Evolutionary conservation across 2,329 filamentous ascomycete species (phyloP), one percentile per base, ranked within the genome.

Genomic region (Fusarium domesticum): DNA sequence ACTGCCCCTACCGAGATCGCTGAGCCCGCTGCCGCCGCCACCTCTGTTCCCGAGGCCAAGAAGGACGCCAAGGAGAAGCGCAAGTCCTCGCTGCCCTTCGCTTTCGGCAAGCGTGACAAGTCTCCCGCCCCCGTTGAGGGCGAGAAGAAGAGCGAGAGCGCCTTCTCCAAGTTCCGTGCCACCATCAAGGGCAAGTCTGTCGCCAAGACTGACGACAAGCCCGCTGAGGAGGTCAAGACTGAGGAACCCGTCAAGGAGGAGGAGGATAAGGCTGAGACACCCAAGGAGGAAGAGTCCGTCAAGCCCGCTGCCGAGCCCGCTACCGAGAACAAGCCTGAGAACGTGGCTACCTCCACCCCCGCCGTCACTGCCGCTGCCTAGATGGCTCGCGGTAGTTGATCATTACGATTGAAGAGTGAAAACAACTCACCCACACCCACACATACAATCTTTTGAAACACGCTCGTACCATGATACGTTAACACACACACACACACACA

Each of bases 51-150:
- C 48, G 81, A 83, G 70, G 56, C 71, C 43, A 80, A 80, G 68
- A 81, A 81, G 70, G 78, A 80, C 51, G 66, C 76, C 57, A 90
- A 89, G 82, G 77, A 81, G 70, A 95, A 95, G 87, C 87, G 89
- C 69, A 83, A 83, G 70, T 93, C 88, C 56, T 84, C 91, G 62
- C 69, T 81, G 7, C 77, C 77, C 37, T 95, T 95, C 70, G 82
- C 81, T 60, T 84, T 82, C 62, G 83, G 88, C 60, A 86, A 89
- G 79, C 92, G 92, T 77, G 84, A 86, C 67, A 78, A 79, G 70
- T 69, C 69, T 28, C 65, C 72, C 35, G 61, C 70, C 28, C 77
- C 77, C 2, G 84, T 84, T 53, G 76, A 81, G 58, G 84, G 87
- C 63, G 75, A 80, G 68, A 78, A 78, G 72, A 58, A 64, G 30